Conservation (phyloP, 371 early-diverging fungal genomes). For the Actinomortierella ambigua region DNA sequence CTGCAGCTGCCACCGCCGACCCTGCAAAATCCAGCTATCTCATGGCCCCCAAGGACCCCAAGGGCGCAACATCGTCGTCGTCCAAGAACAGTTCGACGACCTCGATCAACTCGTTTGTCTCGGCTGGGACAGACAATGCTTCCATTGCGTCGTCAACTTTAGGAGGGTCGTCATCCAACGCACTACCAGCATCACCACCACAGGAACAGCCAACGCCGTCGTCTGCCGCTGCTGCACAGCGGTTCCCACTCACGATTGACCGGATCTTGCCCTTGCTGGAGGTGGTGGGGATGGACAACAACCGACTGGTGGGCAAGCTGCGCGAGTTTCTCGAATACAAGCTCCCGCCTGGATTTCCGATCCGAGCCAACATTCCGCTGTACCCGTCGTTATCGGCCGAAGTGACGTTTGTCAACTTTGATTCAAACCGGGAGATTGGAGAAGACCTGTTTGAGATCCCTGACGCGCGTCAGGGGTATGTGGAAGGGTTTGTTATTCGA, state of each 20-base stretch:
- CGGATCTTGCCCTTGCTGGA: constrained; percentile 37
- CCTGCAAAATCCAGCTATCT: too few species aligned
- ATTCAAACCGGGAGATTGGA: constrained; percentile 31
- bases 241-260: constrained; percentile 43
- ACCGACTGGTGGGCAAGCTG: constrained; percentile 43
- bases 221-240: constrained; percentile 1
- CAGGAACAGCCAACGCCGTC: not conserved
- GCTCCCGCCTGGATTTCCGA: constrained; percentile 46
- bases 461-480: constrained; percentile 18
- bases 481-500: constrained; percentile 33
- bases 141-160: not conserved
- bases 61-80: not conserved
- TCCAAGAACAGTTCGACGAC: not conserved
- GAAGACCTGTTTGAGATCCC: constrained; percentile 37
- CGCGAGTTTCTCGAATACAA: constrained; percentile 42
- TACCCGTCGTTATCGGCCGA: constrained; percentile 43
- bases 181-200: not conserved
- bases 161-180: not conserved
- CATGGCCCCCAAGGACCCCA: too few species aligned
- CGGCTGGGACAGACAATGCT: not conserved
- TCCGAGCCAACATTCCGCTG: constrained; percentile 44
- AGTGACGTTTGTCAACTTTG: constrained; percentile 46
- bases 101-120: constrained; percentile 3
- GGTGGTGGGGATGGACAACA: constrained; percentile 46
- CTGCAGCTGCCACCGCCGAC: not conserved